Percentiles rank a stretch among this genome's conserved stretches.
Conservation (phyloP, 768 basidiomycete species). For the Russula ochroleuca region DNA sequence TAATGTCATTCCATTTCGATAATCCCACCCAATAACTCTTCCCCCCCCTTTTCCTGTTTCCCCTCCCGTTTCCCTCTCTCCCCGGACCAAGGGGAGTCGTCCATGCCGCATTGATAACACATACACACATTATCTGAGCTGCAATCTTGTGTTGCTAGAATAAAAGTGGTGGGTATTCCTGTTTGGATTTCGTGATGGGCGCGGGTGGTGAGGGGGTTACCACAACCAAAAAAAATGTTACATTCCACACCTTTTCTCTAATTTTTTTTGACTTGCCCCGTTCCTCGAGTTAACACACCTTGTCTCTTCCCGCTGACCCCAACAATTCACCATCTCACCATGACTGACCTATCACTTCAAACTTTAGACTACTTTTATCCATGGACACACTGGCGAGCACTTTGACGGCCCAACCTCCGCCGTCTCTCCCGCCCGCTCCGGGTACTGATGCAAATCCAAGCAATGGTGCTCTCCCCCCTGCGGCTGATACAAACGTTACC, state of each 20-base stretch:
- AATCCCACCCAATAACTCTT: constrained; percentile 16
- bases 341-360: background rate
- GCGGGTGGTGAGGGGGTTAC: constrained; percentile 16
- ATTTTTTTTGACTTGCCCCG: background rate
- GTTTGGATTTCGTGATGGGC: constrained; percentile 11
- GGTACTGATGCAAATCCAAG: constrained; percentile 8
- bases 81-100: constrained; percentile 12
- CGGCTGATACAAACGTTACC: constrained; percentile 9
- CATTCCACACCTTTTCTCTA: constrained; percentile 11
- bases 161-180: constrained; percentile 12
- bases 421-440: constrained; percentile 6
- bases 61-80: background rate
- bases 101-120: constrained; percentile 2
- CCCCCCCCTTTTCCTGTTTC: constrained; percentile 11
- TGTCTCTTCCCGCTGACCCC: background rate
- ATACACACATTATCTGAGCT: background rate
- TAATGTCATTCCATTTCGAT: constrained; percentile 20
- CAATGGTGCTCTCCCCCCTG: background rate
- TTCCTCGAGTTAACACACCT: background rate
- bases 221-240: constrained; percentile 24
- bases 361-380: background rate
- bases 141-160: background rate
- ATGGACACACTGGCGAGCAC: constrained; percentile 22
- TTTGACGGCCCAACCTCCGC: constrained; percentile 15
- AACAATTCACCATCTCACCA: background rate